These are phyloP conservation scores for Penicillium glabrum DNA, from an alignment of 2,329 filamentous ascomycete genomes.

Conservation along the genomic window DNA sequence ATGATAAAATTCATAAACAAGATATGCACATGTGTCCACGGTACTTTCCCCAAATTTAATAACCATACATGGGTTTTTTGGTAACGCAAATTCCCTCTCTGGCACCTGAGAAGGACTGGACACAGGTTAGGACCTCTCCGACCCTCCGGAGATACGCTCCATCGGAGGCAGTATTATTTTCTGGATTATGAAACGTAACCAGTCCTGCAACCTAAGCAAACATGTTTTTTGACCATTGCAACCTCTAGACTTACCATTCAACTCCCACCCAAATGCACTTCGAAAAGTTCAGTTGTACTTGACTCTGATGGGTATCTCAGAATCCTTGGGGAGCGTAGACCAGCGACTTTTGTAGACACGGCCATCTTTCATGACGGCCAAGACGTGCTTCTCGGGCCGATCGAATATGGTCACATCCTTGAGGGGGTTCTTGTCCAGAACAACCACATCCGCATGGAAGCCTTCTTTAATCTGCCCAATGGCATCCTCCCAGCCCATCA, in stretches of 20 bases:
- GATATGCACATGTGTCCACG: too few species aligned
- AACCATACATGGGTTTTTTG: too few species aligned
- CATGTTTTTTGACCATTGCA: too few species aligned
- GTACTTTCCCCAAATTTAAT: too few species aligned
- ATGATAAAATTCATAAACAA: too few species aligned
- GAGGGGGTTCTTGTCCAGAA: conserved; percentile 54
- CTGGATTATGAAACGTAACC: too few species aligned
- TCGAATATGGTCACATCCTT: conserved; percentile 55
- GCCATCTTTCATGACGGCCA: conserved; percentile 58
- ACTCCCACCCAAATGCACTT: background rate
- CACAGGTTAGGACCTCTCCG: too few species aligned
- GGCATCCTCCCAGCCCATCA: conserved; percentile 47
- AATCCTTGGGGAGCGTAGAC: conserved; percentile 19
- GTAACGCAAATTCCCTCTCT: too few species aligned
- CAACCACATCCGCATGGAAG: conserved; percentile 53
- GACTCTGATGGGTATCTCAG: conserved; percentile 19
- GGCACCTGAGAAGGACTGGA: too few species aligned
- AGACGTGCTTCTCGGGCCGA: conserved; percentile 46
- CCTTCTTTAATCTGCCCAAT: conserved; percentile 53
- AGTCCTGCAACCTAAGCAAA: too few species aligned
- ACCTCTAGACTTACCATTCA: background rate
- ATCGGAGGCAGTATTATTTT: too few species aligned
- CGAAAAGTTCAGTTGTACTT: conserved; percentile 8
- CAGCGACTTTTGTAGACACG: conserved; percentile 42
- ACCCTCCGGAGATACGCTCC: too few species aligned